Base-by-base conservation (phyloP, 805 yeast genomes). In the Candida pini region DNA sequence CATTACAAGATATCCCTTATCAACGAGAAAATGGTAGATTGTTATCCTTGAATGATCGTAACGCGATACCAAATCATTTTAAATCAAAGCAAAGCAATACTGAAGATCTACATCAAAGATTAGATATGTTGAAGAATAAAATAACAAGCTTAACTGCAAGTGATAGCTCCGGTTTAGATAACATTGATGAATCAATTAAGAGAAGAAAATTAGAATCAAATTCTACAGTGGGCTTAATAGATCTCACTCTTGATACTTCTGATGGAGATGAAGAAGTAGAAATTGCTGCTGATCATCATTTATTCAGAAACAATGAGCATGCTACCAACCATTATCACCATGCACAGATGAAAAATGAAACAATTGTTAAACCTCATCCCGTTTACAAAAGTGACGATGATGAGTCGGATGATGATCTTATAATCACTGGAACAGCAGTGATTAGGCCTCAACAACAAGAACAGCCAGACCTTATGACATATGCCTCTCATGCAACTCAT, bases 371-470 rank as follows among this genome's bases (percentile, higher is more conserved):
- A 12, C 25, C 8, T 22, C 7, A 13, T 22, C 13, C 7, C 22
- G 6, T 16, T 16, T 7, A 16, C 3, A 22, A 23, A 2, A 46
- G 43, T 13, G 31, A 12, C 16, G 45, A 36, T 13, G 41, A 34
- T 9, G 41, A 34, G 4, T 6, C 20, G 8, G 36, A 35, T 26
- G 32, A 36, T 24, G 39, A 36, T 8, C 27, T 31, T n/a, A n/a
- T 22, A 18, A 30, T 35, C 13, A 30, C 31, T 9, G 38, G 38
- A 6, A 15, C 31, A 12, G 10, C 31, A 6, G 8, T 21, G 9
- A 17, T 35, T 4, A 19, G 4, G 19, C 29, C 28, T 5, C 10
- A 13, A 6, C 18, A 13, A 25, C 16, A n/a, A 25, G 15, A 8
- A 6, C 26, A 9, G 7, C 26, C 9, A 24, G 13, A 14, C 26